Evolutionary conservation across 371 early-diverging fungal genomes (phyloP).

Genomic region (Syncephalis fuscata): DNA sequence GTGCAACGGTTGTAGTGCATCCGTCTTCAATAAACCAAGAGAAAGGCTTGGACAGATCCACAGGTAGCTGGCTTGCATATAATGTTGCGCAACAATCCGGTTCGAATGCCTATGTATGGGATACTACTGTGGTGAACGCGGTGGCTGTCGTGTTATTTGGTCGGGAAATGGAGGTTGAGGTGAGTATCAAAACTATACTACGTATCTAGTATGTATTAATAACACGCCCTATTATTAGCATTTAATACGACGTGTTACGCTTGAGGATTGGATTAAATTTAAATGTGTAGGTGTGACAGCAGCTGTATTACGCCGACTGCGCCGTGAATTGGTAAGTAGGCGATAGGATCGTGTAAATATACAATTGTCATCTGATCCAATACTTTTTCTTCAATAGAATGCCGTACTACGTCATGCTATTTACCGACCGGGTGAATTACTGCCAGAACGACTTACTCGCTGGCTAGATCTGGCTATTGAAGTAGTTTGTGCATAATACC

Average conservation of each 20-base stretch:
- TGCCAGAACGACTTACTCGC: too few species aligned
- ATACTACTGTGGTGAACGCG: conserved; percentile 25
- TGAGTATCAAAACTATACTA: conserved; percentile 6
- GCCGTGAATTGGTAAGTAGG: conserved; percentile 20
- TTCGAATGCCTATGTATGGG: conserved; percentile 29
- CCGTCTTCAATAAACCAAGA: conserved; percentile 35
- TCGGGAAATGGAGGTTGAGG: conserved; percentile 29
- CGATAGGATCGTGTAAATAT: too few species aligned
- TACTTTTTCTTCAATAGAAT: too few species aligned
- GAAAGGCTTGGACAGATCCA: conserved; percentile 1
- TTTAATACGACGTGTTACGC: conserved; percentile 22
- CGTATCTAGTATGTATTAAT: background rate
- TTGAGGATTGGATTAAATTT: conserved; percentile 45
- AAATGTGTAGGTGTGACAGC: conserved; percentile 45
- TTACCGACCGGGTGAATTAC: too few species aligned
- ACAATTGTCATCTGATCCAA: too few species aligned
- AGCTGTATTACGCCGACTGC: conserved; percentile 31
- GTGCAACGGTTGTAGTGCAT: conserved; percentile 25
- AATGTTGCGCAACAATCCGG: conserved; percentile 33
- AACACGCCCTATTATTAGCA: conserved; percentile 19
- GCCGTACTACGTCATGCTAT: too few species aligned
- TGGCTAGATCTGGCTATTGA: too few species aligned
- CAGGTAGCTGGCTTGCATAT: conserved; percentile 24
- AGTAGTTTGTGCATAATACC: too few species aligned
- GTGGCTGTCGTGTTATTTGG: conserved; percentile 32